phyloP scores from a whole-genome alignment of 2,329 filamentous ascomycete genomes.

The Tolypocladium tropicale region DNA sequence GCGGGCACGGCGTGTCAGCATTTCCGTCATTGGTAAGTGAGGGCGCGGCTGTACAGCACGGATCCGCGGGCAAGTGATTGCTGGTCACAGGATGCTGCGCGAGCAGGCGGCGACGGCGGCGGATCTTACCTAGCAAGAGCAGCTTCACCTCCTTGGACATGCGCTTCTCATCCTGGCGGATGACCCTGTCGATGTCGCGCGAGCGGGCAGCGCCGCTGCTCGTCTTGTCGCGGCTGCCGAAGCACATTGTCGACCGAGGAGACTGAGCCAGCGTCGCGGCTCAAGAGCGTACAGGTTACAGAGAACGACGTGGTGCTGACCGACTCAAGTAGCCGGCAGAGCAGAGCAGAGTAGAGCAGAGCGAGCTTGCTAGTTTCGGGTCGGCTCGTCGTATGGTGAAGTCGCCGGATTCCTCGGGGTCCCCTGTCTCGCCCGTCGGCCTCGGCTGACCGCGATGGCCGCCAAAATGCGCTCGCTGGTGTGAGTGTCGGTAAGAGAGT shows the following conservation, averaged over 20 bases:
- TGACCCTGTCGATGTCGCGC: conserved; percentile 73
- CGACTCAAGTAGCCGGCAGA: too few relatives aligned
- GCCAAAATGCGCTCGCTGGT: not conserved
- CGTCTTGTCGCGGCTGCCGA: conserved; percentile 44
- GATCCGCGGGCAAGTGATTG: not conserved
- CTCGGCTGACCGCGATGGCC: not conserved
- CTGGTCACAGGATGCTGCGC: not conserved
- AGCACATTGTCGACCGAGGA: conserved; percentile 42
- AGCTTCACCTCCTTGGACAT: conserved; percentile 87
- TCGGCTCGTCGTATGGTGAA: not conserved
- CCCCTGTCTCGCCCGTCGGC: not conserved
- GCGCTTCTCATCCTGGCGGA: conserved; percentile 81
- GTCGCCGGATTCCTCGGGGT: not conserved
- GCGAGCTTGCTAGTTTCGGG: not conserved
- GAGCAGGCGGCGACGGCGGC: not conserved
- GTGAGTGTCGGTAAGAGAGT: not conserved
- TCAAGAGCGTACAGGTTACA: too few relatives aligned
- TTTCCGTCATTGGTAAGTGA: not conserved
- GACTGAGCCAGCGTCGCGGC: not conserved
- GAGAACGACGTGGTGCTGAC: too few relatives aligned
- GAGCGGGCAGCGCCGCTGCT: conserved; percentile 43
- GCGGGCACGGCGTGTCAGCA: not conserved
- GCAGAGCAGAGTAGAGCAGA: not conserved
- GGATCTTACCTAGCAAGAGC: conserved; percentile 57
- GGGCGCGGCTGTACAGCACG: not conserved